Evolutionary conservation across 805 yeast species (phyloP).

Genomic region (Kazachstania psychrophila): DNA sequence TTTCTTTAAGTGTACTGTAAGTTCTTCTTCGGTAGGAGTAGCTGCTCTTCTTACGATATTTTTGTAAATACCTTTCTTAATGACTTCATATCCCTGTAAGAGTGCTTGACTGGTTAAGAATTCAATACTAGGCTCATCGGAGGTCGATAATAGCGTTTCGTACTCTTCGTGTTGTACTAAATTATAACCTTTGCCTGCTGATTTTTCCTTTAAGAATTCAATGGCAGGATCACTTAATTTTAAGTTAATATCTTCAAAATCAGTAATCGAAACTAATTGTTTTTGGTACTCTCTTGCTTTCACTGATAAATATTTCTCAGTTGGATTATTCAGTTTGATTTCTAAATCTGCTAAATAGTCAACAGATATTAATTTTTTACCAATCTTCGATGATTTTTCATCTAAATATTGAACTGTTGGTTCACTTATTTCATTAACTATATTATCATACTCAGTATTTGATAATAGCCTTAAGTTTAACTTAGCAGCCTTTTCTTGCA

Average conservation of each 20-base stretch:
- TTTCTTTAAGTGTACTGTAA: background rate
- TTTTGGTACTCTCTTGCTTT: conserved; percentile 10
- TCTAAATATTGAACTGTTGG: conserved; percentile 7
- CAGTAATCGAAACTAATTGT: background rate
- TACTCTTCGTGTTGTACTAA: conserved; percentile 13
- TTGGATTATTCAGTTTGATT: conserved; percentile 7
- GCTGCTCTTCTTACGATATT: conserved; percentile 8
- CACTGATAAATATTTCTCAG: conserved; percentile 12
- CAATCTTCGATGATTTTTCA: background rate
- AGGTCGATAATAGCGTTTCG: background rate
- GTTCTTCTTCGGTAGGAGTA: conserved; percentile 11
- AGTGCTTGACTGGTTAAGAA: conserved; percentile 22
- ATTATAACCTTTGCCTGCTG: conserved; percentile 17
- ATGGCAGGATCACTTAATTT: conserved; percentile 5
- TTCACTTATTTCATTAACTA: background rate
- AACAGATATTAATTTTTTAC: conserved; percentile 2
- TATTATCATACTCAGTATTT: background rate
- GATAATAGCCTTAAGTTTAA: no score
- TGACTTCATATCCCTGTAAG: conserved; percentile 17
- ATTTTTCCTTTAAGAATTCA: conserved; percentile 20
- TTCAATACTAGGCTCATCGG: conserved; percentile 15
- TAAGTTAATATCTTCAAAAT: background rate
- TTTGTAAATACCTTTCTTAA: conserved; percentile 11
- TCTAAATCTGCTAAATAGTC: no score
- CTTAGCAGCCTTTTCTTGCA: no score